These are phyloP conservation scores for Corylus heterophylla DNA, from an alignment of 306 rosid genomes.

Conservation along the genomic window DNA sequence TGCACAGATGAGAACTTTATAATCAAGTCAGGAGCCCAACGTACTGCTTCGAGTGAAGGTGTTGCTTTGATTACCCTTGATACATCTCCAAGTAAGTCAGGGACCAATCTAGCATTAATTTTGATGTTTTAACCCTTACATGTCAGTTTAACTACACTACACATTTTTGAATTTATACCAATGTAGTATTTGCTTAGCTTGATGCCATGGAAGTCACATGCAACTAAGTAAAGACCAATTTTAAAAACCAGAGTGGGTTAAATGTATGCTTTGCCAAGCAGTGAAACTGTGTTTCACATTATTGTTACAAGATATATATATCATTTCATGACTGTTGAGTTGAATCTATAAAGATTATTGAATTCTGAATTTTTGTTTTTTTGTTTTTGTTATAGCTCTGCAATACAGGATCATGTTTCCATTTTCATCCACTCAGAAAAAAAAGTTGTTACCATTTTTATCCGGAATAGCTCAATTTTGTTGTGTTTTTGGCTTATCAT, in stretches of 20 bases:
- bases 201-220: not conserved
- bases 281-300: not conserved
- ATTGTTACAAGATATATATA: not conserved
- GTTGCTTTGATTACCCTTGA: slow-evolving; percentile 79
- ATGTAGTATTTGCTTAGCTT: not conserved
- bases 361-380: no score
- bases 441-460: not conserved
- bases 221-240: not conserved
- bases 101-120: not conserved
- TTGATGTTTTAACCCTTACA: not conserved
- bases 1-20: slow-evolving; percentile 89
- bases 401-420: not conserved
- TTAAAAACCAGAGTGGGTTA: not conserved
- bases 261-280: not conserved
- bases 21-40: slow-evolving; percentile 79
- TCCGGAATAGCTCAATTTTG: not conserved
- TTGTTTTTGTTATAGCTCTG: not conserved
- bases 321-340: not conserved
- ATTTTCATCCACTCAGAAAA: not conserved
- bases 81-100: slow-evolving; percentile 83
- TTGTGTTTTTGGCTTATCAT: slow-evolving; percentile 2
- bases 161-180: not conserved
- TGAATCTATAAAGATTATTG: not conserved
- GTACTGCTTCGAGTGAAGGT: slow-evolving; percentile 67
- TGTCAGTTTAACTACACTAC: not conserved